Conservation (phyloP, 371 early-diverging fungal species). For the Mucor irregularis region DNA sequence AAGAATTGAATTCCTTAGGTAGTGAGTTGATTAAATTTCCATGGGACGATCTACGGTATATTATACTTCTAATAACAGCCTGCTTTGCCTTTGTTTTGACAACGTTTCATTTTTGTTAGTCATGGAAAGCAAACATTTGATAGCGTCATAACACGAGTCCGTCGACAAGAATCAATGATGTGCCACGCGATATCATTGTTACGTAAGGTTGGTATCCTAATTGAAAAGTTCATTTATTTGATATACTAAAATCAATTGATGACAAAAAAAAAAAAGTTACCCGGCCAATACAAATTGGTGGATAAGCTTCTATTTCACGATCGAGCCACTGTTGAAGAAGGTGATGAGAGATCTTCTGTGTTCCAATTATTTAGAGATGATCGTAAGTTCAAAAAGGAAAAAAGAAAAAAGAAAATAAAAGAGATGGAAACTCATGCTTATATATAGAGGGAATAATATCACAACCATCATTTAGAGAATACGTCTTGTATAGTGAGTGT, state of each 20-base stretch:
- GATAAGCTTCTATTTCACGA: constrained; percentile 52
- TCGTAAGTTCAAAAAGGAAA: constrained; percentile 28
- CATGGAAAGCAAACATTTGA: constrained; percentile 43
- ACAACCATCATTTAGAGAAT: constrained; percentile 52
- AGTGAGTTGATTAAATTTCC: constrained; percentile 43
- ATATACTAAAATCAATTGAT: not conserved
- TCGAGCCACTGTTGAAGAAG: constrained; percentile 54
- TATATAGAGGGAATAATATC: constrained; percentile 37
- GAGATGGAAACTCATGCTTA: not conserved
- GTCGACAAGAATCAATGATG: constrained; percentile 59
- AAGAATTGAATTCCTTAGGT: constrained; percentile 48
- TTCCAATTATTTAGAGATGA: constrained; percentile 59
- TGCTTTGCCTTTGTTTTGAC: not conserved
- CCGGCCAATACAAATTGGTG: constrained; percentile 68
- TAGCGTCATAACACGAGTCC: constrained; percentile 48
- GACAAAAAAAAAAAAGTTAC: too few species aligned
- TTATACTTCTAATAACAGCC: not conserved
- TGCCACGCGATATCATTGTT: constrained; percentile 66
- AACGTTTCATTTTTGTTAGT: constrained; percentile 24
- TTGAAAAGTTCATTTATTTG: not conserved
- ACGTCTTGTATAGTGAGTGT: constrained; percentile 42
- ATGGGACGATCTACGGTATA: constrained; percentile 57
- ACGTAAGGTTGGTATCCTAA: constrained; percentile 50
- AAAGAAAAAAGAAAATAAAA: not conserved
- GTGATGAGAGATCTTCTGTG: constrained; percentile 63